phyloP scores from a whole-genome alignment of 2,329 filamentous ascomycete genomes.

The Albophoma yamanashiensis region DNA sequence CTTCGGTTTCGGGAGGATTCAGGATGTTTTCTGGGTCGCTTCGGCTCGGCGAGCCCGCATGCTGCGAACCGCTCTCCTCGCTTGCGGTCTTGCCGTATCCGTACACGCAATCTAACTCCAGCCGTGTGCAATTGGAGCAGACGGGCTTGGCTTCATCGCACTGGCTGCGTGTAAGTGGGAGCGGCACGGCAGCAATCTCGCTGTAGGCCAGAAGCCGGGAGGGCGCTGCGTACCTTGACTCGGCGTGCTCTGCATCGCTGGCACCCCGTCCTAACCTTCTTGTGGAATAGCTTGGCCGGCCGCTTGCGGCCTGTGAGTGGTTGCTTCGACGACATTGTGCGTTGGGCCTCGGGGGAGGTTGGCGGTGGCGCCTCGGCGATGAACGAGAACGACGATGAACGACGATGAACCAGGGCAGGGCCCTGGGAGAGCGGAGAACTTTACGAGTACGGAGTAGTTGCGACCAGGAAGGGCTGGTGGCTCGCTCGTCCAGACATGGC shows the following conservation, averaged over 20 bases:
- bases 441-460: not conserved
- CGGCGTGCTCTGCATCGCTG: conserved; percentile 10
- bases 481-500: not conserved
- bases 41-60: not conserved
- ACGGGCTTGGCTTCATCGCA: not conserved
- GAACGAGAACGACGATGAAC: not conserved
- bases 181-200: not conserved
- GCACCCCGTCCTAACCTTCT: conserved; percentile 12
- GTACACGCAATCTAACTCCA: not conserved
- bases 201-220: not conserved
- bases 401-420: not conserved
- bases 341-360: not conserved
- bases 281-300: conserved; percentile 13
- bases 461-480: not conserved
- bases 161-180: not conserved
- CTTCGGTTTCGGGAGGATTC: not conserved
- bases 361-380: not conserved
- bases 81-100: not conserved
- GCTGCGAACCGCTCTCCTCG: not conserved
- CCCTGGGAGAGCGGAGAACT: not conserved
- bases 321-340: not conserved
- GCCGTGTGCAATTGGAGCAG: not conserved
- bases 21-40: not conserved
- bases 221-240: conserved; percentile 7
- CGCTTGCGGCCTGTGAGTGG: not conserved